Conservation (phyloP, 768 basidiomycete species). For the Tremella fuciformis region DNA sequence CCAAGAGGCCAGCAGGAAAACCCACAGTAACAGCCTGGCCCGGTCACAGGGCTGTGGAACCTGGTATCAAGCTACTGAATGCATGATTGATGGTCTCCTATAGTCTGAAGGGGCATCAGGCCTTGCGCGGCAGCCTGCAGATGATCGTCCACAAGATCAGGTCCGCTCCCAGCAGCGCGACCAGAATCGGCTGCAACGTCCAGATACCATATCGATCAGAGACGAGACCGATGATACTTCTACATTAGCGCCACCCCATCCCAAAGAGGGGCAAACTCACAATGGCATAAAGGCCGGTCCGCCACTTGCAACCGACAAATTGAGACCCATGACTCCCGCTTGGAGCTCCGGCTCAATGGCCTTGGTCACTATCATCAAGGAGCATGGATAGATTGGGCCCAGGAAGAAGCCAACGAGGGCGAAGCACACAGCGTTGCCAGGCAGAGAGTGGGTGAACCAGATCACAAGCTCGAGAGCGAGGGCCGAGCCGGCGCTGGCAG, state of each 20-base stretch:
- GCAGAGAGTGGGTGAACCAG: constrained; percentile 65
- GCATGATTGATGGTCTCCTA: too few relatives aligned
- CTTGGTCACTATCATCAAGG: constrained; percentile 57
- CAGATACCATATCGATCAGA: constrained; percentile 8
- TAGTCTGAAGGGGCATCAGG: too few relatives aligned
- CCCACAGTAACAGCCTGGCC: too few relatives aligned
- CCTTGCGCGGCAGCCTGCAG: constrained; percentile 3
- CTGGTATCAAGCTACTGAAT: too few relatives aligned
- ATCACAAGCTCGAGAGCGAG: constrained; percentile 61
- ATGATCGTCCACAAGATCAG: constrained; percentile 9
- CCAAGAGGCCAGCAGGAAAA: too few relatives aligned
- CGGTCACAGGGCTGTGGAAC: too few relatives aligned
- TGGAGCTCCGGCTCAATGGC: constrained; percentile 68
- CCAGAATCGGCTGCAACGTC: constrained; percentile 8
- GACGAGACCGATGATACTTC: background rate
- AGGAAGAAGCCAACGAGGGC: constrained; percentile 64
- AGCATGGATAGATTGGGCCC: constrained; percentile 68
- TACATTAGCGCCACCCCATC: background rate
- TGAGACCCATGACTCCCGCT: constrained; percentile 55
- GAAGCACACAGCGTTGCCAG: constrained; percentile 63
- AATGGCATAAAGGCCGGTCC: constrained; percentile 46
- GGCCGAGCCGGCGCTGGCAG: constrained; percentile 5
- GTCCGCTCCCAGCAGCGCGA: constrained; percentile 3
- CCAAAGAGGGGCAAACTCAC: background rate
- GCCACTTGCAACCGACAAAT: constrained; percentile 33